Conservation (phyloP, 805 yeast species). For the Wickerhamomyces ciferrii region DNA sequence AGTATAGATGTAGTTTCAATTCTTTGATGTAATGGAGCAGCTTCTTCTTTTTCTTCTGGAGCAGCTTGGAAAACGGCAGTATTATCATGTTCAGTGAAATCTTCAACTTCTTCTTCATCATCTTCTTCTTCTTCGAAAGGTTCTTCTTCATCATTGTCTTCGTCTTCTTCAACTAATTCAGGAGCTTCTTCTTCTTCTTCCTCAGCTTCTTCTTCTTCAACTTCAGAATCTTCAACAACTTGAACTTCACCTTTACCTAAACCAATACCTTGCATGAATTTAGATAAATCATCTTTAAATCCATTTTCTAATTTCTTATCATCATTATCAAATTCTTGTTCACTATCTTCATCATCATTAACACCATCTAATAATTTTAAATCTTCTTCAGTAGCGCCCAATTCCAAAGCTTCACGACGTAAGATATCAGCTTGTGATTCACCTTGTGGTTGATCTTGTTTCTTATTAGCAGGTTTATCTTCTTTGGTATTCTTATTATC, state of each 20-base stretch:
- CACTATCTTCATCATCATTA: constrained; percentile 41
- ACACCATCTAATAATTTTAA: constrained; percentile 55
- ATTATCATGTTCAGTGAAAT: constrained; percentile 18
- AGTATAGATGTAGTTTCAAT: constrained; percentile 36
- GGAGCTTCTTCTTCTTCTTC: constrained; percentile 30
- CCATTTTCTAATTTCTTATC: constrained; percentile 25
- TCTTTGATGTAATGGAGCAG: constrained; percentile 21
- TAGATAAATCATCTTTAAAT: constrained; percentile 49
- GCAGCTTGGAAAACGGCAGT: constrained; percentile 14
- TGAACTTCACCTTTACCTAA: constrained; percentile 37
- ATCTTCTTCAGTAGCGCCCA: constrained; percentile 89
- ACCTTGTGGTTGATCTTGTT: constrained; percentile 2
- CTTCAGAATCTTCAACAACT: constrained; percentile 31
- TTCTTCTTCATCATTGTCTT: constrained; percentile 17
- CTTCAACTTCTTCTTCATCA: constrained; percentile 33
- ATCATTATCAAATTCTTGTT: constrained; percentile 31
- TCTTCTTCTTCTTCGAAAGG: constrained; percentile 25
- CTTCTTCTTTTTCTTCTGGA: constrained; percentile 16
- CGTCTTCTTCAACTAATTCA: constrained; percentile 25
- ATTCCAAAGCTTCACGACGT: constrained; percentile 67
- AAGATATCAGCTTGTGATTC: constrained; percentile 25
- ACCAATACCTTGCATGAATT: constrained; percentile 66
- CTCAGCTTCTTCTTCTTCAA: constrained; percentile 29
- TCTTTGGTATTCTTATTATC: constrained; percentile 1
- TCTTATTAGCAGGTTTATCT: background rate